Percentiles rank a stretch among this genome's conserved stretches.
Conservation (phyloP, 2,329 filamentous ascomycete genomes). For the Diaporthe sp. region DNA sequence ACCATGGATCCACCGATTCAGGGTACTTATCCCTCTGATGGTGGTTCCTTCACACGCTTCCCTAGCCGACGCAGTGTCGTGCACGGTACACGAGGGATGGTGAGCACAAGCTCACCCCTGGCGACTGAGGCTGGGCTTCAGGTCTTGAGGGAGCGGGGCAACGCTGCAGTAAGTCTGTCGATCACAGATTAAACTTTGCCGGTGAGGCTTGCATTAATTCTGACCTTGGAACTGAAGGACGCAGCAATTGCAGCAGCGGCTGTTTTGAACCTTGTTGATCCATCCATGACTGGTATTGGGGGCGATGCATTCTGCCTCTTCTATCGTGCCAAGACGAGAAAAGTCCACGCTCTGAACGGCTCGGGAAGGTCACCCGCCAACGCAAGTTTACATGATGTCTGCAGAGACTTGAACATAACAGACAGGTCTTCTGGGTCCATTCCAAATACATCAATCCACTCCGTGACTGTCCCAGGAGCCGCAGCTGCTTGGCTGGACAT, state of each 20-base stretch:
- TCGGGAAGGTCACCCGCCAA: constrained; percentile 81
- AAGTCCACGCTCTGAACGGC: constrained; percentile 88
- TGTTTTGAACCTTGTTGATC: constrained; percentile 90
- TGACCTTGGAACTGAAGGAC: constrained; percentile 66
- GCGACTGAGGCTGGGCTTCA: constrained; percentile 87
- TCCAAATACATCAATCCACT: constrained; percentile 78
- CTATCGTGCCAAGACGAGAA: constrained; percentile 83
- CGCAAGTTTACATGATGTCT: constrained; percentile 75
- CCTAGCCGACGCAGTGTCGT: constrained; percentile 88
- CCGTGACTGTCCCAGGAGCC: constrained; percentile 77
- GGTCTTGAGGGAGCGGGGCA: constrained; percentile 84
- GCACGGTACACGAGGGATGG: constrained; percentile 90
- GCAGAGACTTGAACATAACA: constrained; percentile 73
- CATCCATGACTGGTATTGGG: constrained; percentile 89
- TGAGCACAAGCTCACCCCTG: constrained; percentile 87
- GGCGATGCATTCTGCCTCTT: constrained; percentile 95
- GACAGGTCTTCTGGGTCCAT: constrained; percentile 69
- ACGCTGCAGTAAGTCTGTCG: constrained; percentile 78
- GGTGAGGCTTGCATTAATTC: constrained; percentile 6
- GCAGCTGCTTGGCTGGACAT: constrained; percentile 38
- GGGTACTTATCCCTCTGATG: constrained; percentile 32
- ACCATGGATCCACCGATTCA: not conserved
- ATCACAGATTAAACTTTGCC: not conserved
- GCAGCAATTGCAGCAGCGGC: constrained; percentile 91
- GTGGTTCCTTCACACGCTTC: constrained; percentile 39